Conservation (phyloP, 2,329 filamentous ascomycete species). For the Xylariaceae sp. region DNA sequence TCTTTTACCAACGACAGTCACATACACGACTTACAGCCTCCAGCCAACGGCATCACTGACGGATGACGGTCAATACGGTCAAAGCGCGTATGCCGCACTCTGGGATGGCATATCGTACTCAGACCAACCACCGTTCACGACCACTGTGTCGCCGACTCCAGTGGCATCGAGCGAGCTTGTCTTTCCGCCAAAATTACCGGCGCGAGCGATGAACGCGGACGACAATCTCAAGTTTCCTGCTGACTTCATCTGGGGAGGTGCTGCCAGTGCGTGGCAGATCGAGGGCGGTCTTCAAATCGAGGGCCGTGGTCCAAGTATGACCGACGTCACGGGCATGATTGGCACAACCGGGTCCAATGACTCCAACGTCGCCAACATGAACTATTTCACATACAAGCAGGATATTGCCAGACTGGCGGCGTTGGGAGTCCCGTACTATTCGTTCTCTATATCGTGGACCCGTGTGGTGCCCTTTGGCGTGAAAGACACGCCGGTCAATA, state of each 20-base stretch:
- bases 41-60: not conserved
- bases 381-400: conserved; percentile 54
- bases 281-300: conserved; percentile 42
- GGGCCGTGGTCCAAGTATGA: conserved; percentile 37
- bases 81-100: conserved; percentile 7
- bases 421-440: conserved; percentile 47
- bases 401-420: conserved; percentile 49
- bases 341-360: conserved; percentile 17
- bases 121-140: conserved; percentile 22
- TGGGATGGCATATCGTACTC: conserved; percentile 5
- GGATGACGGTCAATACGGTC: conserved; percentile 3
- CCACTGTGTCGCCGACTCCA: conserved; percentile 51
- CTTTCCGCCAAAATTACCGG: conserved; percentile 40
- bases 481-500: conserved; percentile 46
- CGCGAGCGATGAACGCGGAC: conserved; percentile 11
- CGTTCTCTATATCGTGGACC: conserved; percentile 49
- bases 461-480: conserved; percentile 48
- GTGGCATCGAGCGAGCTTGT: conserved; percentile 51
- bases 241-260: conserved; percentile 44
- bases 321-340: conserved; percentile 34
- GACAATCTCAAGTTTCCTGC: conserved; percentile 46
- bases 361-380: conserved; percentile 39
- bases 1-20: not conserved
- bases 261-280: conserved; percentile 42
- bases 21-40: conserved; percentile 2